These are phyloP conservation scores for Chenopodium suecicum DNA, from an alignment of 148 eudicot genomes.

Conservation along the genomic window DNA sequence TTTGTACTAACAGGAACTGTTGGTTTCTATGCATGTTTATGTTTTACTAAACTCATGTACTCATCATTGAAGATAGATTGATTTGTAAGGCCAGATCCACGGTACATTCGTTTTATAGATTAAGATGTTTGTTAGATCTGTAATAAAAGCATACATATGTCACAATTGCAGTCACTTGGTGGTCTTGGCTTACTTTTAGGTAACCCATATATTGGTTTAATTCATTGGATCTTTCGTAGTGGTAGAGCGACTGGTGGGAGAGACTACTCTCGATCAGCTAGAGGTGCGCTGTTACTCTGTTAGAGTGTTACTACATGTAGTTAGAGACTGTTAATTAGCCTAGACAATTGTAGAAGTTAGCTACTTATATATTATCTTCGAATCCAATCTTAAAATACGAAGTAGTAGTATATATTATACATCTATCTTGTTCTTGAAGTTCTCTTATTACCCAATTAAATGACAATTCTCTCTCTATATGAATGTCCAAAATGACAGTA, in stretches of 20 bases:
- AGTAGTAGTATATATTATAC: too few relatives aligned
- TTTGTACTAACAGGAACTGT: slow-evolving; percentile 42
- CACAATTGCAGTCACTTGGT: too few relatives aligned
- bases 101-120: background rate
- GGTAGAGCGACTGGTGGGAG: background rate
- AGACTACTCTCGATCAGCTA: background rate
- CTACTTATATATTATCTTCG: background rate
- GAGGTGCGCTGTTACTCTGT: background rate
- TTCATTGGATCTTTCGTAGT: too few relatives aligned
- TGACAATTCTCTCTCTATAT: too few relatives aligned
- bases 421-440: too few relatives aligned
- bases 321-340: background rate
- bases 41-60: slow-evolving; percentile 48
- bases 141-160: too few relatives aligned
- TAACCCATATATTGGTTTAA: too few relatives aligned
- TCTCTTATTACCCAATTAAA: too few relatives aligned
- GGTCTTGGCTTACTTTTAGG: too few relatives aligned
- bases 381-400: background rate
- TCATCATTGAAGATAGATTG: slow-evolving; percentile 51
- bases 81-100: slow-evolving; percentile 1
- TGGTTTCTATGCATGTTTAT: slow-evolving; percentile 45
- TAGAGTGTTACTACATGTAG: background rate
- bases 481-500: too few relatives aligned
- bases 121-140: too few relatives aligned
- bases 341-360: background rate